Evolutionary conservation across 179 eudicot genomes (phyloP), one percentile per base, ranked within the genome.

Genomic region (Silene vulgaris): DNA sequence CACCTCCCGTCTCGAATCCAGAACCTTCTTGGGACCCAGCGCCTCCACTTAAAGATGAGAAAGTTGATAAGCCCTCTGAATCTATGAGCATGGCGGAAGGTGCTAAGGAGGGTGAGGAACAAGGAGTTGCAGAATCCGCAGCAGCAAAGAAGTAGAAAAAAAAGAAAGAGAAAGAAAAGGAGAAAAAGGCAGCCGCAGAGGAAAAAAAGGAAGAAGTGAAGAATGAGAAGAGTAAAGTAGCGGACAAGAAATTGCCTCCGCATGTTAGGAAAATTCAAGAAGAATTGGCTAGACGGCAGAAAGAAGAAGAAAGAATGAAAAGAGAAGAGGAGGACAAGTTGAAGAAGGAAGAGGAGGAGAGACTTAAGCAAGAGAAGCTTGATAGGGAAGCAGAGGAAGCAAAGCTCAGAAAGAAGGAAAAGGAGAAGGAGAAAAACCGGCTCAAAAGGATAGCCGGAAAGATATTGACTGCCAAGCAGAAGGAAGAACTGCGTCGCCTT

Each of bases 81-180:
- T 32, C 37, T 32, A 32, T 32, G 37, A 32, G 37, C 37, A 32
- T 32, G 37, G 81, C 65, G 65, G 86, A 80, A 43, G 86, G 48
- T 80, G 90, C 84, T 28, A 82, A 88, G 71, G 91, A 86, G 73
- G 88, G 81, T 66, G 90, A 84, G 69, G 96, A 32, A 32, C 37
- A 83, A 57, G 95, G 87, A 19, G 82, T 77, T 62, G 84, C 67
- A 73, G 96, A 94, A 80, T 86, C 93, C 56, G 93, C 90, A 7
- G 92, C 97, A 19, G 89, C 92, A n/a, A 90, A 89, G 86, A 90
- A 92, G 86, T 92, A 94, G 86, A 92, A 88, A 75, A 94, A 94
- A 84, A 90, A 94, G 83, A 90, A 92, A 84, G 90, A 89, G 62
- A 32, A 32, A 32, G 37, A 32, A 32, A 32, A 32, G 37, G 37